Conservation (phyloP, 2,329 filamentous ascomycete genomes). For the Aspergillus tanneri region DNA sequence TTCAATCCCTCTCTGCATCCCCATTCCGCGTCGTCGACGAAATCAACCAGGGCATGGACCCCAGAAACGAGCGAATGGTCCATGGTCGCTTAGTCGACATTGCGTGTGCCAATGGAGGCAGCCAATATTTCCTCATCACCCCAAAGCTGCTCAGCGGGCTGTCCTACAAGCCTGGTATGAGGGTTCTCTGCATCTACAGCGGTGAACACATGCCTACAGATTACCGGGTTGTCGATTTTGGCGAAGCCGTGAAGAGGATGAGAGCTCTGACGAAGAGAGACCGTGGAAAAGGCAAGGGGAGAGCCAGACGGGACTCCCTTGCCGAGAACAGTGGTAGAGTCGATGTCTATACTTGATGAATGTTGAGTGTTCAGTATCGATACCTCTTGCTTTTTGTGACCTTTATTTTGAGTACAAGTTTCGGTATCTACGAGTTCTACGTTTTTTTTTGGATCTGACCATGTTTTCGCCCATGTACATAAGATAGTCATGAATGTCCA, state of each 20-base stretch:
- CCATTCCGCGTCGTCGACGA: slow-evolving; percentile 98
- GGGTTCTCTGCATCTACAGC: slow-evolving; percentile 87
- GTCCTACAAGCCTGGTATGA: slow-evolving; percentile 87
- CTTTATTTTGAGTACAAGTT: neutral
- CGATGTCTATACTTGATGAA: slow-evolving; percentile 22
- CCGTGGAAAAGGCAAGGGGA: slow-evolving; percentile 18
- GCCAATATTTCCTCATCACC: slow-evolving; percentile 93
- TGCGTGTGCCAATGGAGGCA: slow-evolving; percentile 66
- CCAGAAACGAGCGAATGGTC: slow-evolving; percentile 95
- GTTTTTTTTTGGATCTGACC: neutral
- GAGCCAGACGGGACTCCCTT: slow-evolving; percentile 8
- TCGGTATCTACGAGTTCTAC: neutral
- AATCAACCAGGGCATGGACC: slow-evolving; percentile 99
- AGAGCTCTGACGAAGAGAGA: slow-evolving; percentile 26
- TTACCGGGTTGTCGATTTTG: slow-evolving; percentile 39
- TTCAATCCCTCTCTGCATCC: slow-evolving; percentile 88
- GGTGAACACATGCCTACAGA: slow-evolving; percentile 62
- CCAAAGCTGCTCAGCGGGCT: slow-evolving; percentile 87
- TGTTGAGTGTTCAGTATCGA: neutral
- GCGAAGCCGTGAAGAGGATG: slow-evolving; percentile 36
- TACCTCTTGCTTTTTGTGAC: neutral
- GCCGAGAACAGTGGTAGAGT: slow-evolving; percentile 15
- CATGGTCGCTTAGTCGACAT: slow-evolving; percentile 98
- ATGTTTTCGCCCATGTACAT: too few species aligned
- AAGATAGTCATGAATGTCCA: too few species aligned